Percentiles rank a stretch among this genome's conserved stretches.
Conservation (phyloP, 495 filamentous ascomycete genomes). For the Penicillium ochrochloron region DNA sequence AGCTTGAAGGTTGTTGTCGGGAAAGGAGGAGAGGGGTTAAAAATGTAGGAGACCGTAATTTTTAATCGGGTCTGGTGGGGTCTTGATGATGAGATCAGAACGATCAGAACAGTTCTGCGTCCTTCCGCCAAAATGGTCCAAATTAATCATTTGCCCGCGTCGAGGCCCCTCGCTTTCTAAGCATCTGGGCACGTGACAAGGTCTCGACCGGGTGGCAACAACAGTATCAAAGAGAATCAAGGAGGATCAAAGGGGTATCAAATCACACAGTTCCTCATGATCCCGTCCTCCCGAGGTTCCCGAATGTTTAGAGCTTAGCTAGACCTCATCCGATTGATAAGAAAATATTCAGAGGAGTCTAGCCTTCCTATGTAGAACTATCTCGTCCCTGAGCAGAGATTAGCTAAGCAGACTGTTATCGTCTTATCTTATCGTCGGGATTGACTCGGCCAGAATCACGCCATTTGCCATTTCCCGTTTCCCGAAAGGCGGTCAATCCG, state of each 20-base stretch:
- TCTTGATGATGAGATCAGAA: slow-evolving; percentile 25
- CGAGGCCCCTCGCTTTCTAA: slow-evolving; percentile 40
- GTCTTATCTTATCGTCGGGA: slow-evolving; percentile 3
- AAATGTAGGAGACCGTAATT: slow-evolving; percentile 22
- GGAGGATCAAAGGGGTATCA: slow-evolving; percentile 8
- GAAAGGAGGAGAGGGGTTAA: slow-evolving; percentile 7
- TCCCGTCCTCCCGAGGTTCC: not conserved
- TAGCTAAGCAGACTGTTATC: slow-evolving; percentile 2
- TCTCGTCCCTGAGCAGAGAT: not conserved
- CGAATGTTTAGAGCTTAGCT: not conserved
- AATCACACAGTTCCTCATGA: slow-evolving; percentile 10
- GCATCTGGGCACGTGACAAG: slow-evolving; percentile 28
- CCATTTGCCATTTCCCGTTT: not conserved
- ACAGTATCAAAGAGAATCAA: not conserved
- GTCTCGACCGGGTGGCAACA: slow-evolving; percentile 23
- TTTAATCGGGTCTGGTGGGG: slow-evolving; percentile 20
- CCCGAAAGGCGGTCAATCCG: not conserved
- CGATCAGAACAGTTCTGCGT: slow-evolving; percentile 16
- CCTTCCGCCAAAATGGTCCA: slow-evolving; percentile 17
- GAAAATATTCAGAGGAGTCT: not conserved
- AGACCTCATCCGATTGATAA: slow-evolving; percentile 2
- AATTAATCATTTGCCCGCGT: slow-evolving; percentile 34
- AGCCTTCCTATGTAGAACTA: too few species aligned
- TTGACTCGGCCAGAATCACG: slow-evolving; percentile 9
- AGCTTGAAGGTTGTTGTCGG: slow-evolving; percentile 61